phyloP scores from a whole-genome alignment of 768 basidiomycete genomes.

The Mycena albidolilacea region DNA sequence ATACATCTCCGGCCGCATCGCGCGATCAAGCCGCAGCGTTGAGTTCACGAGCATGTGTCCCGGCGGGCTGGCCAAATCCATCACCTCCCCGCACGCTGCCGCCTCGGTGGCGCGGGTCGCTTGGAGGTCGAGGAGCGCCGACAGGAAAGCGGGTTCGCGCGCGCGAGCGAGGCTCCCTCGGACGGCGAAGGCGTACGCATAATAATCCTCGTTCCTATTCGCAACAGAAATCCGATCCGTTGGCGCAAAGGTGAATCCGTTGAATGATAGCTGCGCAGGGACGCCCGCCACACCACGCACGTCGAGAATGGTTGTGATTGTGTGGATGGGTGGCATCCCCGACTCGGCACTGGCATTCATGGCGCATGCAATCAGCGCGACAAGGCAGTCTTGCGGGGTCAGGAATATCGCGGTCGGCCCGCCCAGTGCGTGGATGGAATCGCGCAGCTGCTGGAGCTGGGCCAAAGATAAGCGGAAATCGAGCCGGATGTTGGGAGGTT shows the following conservation, averaged over 20 bases:
- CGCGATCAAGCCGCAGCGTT: slow-evolving; percentile 23
- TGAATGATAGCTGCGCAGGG: slow-evolving; percentile 15
- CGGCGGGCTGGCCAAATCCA: slow-evolving; percentile 30
- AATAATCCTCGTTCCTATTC: neutral
- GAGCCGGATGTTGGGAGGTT: slow-evolving; percentile 8
- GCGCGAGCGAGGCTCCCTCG: slow-evolving; percentile 20
- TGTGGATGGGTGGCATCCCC: slow-evolving; percentile 12
- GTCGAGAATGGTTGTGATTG: slow-evolving; percentile 28
- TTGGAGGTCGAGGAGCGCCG: slow-evolving; percentile 26
- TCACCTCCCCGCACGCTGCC: slow-evolving; percentile 16
- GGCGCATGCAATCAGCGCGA: slow-evolving; percentile 27
- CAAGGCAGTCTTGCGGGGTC: slow-evolving; percentile 26
- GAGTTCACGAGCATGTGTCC: slow-evolving; percentile 28
- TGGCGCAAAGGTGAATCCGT: slow-evolving; percentile 26
- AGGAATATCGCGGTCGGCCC: slow-evolving; percentile 10
- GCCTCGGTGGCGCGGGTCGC: slow-evolving; percentile 16
- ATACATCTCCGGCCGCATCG: slow-evolving; percentile 26
- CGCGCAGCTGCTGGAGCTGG: slow-evolving; percentile 17
- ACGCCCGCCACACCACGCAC: slow-evolving; percentile 24
- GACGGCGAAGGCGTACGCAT: slow-evolving; percentile 22
- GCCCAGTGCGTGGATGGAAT: slow-evolving; percentile 18
- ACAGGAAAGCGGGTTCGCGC: slow-evolving; percentile 11
- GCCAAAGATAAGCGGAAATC: slow-evolving; percentile 20
- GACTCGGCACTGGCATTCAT: slow-evolving; percentile 22
- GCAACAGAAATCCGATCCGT: slow-evolving; percentile 16